Conservation (phyloP, 257 asterid genomes). For the Solanum stenotomum region DNA sequence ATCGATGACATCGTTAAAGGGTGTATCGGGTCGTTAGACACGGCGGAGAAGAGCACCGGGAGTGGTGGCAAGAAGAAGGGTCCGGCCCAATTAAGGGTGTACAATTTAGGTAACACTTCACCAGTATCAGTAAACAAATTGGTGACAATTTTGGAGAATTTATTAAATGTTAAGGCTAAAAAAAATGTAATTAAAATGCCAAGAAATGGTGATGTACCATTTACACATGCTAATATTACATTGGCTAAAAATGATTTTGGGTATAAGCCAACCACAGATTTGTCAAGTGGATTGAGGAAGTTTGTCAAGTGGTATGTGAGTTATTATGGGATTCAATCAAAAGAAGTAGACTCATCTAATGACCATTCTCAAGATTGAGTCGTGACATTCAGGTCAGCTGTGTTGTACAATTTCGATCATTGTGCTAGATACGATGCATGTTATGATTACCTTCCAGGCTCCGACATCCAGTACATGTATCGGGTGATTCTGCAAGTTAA, state of each 20-base stretch:
- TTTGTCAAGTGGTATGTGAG: slow-evolving; percentile 87
- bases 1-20: slow-evolving; percentile 29
- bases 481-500: too few relatives aligned
- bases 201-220: slow-evolving; percentile 96
- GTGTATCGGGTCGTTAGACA: slow-evolving; percentile 40
- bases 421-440: background rate
- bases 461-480: background rate
- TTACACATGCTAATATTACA: slow-evolving; percentile 89
- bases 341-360: slow-evolving; percentile 26
- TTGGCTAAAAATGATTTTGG: slow-evolving; percentile 70
- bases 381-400: background rate
- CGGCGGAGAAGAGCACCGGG: slow-evolving; percentile 29
- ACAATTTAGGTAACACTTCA: slow-evolving; percentile 66
- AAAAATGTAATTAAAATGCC: slow-evolving; percentile 79
- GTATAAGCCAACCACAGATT: slow-evolving; percentile 80
- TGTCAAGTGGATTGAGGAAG: slow-evolving; percentile 69
- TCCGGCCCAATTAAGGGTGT: slow-evolving; percentile 23
- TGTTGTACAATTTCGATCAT: too few relatives aligned
- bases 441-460: background rate
- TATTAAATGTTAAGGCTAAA: slow-evolving; percentile 59
- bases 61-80: slow-evolving; percentile 25
- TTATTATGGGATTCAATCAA: slow-evolving; percentile 70
- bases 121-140: slow-evolving; percentile 88
- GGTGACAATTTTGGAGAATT: slow-evolving; percentile 65
- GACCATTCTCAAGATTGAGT: slow-evolving; percentile 23